These are phyloP conservation scores for Vanderwaltozyma yarrowii DNA, from an alignment of 805 yeast genomes.

Conservation along the genomic window DNA sequence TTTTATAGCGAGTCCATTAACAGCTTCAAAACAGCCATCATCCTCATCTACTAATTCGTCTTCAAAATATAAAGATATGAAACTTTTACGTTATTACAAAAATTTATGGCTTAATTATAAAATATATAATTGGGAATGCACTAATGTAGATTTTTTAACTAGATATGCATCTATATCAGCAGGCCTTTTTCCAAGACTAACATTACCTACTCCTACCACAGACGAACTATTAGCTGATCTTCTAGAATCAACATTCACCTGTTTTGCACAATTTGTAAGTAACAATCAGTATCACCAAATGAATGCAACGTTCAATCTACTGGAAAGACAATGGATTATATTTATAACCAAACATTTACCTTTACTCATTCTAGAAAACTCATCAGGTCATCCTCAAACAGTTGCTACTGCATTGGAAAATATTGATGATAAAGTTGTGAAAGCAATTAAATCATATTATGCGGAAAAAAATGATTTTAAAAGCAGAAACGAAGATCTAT, in stretches of 20 bases:
- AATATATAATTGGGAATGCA: conserved; percentile 29
- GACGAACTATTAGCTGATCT: conserved; percentile 21
- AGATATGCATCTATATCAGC: conserved; percentile 26
- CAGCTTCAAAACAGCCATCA: conserved; percentile 9
- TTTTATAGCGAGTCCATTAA: conserved; percentile 19
- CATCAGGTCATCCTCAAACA: conserved; percentile 4
- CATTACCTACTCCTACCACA: conserved; percentile 12
- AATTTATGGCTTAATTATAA: conserved; percentile 32
- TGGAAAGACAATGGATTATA: conserved; percentile 35
- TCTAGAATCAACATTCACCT: conserved; percentile 32
- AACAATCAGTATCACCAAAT: conserved; percentile 32
- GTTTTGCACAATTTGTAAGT: conserved; percentile 36
- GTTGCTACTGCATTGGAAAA: conserved; percentile 19
- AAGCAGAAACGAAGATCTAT: conserved; percentile 37
- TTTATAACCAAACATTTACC: conserved; percentile 41
- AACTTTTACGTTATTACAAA: conserved; percentile 25
- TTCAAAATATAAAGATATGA: conserved; percentile 20
- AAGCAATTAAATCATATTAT: conserved; percentile 27
- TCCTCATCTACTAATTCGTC: conserved; percentile 4
- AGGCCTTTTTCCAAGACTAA: conserved; percentile 24
- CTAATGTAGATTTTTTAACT: conserved; percentile 23
- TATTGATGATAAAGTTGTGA: conserved; percentile 24
- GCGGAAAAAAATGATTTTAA: conserved; percentile 27
- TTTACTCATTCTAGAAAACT: conserved; percentile 29
- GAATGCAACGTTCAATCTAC: conserved; percentile 26